Percentiles rank a stretch among this genome's conserved stretches.
These are phyloP conservation scores for Solidago caesia DNA, from an alignment of 129 eudicot genomes.

Conservation along the genomic window DNA sequence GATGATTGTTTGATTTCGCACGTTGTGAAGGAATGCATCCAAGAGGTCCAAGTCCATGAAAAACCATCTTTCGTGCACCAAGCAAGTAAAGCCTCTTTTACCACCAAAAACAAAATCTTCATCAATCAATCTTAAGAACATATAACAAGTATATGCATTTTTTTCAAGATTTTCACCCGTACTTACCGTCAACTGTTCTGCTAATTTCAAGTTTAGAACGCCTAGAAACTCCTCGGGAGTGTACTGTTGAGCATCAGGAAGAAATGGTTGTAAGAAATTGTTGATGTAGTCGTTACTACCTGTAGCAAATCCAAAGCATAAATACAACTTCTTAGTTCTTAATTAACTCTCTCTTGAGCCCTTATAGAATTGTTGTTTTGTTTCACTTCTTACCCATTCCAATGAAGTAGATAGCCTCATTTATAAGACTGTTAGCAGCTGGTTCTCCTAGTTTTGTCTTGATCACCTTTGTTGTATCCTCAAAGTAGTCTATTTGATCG, in stretches of 20 bases:
- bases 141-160: neutral
- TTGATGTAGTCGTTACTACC: constrained; percentile 95
- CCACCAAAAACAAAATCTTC: neutral
- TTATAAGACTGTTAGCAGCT: constrained; percentile 53
- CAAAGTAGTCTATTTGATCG: constrained; percentile 74
- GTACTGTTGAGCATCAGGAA: constrained; percentile 68
- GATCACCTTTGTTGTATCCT: constrained; percentile 64
- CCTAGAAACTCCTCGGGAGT: constrained; percentile 69
- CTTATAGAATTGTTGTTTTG: neutral
- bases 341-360: neutral
- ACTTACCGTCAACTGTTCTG: constrained; percentile 61
- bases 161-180: neutral
- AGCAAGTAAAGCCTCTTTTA: constrained; percentile 62
- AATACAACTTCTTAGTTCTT: neutral
- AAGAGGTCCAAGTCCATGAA: constrained; percentile 90
- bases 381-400: constrained; percentile 58
- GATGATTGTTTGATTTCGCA: constrained; percentile 56
- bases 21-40: constrained; percentile 98
- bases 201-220: constrained; percentile 55
- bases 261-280: constrained; percentile 82
- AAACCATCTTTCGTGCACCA: constrained; percentile 78
- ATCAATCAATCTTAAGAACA: neutral
- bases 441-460: constrained; percentile 58
- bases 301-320: constrained; percentile 16
- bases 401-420: constrained; percentile 69